A percentile compares a stretch with the other conserved stretches of the same genome.
phyloP scores from a whole-genome alignment of 1,139 yeast species.

The Yamadazyma pseudoaaseri region DNA sequence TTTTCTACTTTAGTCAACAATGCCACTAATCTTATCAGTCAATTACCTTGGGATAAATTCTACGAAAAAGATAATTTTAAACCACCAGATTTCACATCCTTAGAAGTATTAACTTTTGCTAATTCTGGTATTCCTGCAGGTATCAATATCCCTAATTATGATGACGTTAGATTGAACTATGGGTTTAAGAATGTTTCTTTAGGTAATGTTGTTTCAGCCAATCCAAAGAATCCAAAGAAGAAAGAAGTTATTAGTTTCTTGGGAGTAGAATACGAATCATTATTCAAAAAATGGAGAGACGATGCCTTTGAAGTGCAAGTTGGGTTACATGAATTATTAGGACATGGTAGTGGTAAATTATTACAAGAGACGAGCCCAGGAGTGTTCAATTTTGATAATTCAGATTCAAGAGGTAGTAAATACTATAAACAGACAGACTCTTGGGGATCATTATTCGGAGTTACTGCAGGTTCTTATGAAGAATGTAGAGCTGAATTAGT shows the following conservation, averaged over 20 bases:
- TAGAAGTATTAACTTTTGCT: constrained; percentile 86
- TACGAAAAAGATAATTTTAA: constrained; percentile 84
- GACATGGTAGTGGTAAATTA: constrained; percentile 90
- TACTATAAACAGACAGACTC: constrained; percentile 80
- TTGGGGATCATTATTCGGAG: constrained; percentile 85
- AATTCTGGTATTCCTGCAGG: constrained; percentile 93
- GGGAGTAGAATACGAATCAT: constrained; percentile 45
- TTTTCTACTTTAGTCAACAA: constrained; percentile 65
- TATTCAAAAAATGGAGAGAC: constrained; percentile 70
- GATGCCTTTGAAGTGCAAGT: constrained; percentile 91
- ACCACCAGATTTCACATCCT: constrained; percentile 88
- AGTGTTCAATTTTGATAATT: constrained; percentile 66
- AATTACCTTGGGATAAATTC: constrained; percentile 73
- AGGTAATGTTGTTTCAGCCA: constrained; percentile 79
- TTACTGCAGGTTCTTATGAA: constrained; percentile 81
- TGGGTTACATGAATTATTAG: constrained; percentile 85
- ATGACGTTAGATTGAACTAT: constrained; percentile 75
- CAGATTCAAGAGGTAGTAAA: constrained; percentile 65
- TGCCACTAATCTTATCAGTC: constrained; percentile 62
- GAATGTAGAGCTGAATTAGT: constrained; percentile 93
- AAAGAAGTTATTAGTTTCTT: constrained; percentile 73
- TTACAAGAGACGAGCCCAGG: constrained; percentile 65
- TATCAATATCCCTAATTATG: constrained; percentile 89
- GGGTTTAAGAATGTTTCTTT: constrained; percentile 89
- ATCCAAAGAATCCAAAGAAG: constrained; percentile 57